A percentile compares a stretch with the other conserved stretches of the same genome.
Evolutionary conservation across 495 filamentous ascomycete genomes (phyloP).

Genomic region (Penicillium macrosclerotiorum): DNA sequence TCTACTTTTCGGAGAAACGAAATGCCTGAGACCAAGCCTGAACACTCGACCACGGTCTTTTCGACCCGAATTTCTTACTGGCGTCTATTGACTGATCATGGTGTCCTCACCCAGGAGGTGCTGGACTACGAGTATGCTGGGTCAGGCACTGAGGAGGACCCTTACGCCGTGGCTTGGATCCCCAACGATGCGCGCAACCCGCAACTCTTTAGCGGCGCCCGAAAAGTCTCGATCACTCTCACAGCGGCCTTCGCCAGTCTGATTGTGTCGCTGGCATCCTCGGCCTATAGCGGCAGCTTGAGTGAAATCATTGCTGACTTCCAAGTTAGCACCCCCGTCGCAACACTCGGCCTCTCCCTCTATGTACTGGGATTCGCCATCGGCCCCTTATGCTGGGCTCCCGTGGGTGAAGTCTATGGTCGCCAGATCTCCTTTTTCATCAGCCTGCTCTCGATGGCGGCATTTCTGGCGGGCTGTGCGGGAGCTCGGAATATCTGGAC

Average conservation of each 20-base stretch:
- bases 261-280: constrained; percentile 63
- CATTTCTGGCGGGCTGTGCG: constrained; percentile 58
- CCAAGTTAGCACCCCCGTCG: constrained; percentile 47
- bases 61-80: constrained; percentile 6
- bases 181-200: constrained; percentile 61
- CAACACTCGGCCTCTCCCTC: constrained; percentile 59
- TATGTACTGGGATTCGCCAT: constrained; percentile 65
- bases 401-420: constrained; percentile 59
- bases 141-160: constrained; percentile 59
- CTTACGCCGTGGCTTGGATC: constrained; percentile 65
- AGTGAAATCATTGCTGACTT: constrained; percentile 53
- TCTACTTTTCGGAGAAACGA: too few relatives aligned
- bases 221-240: constrained; percentile 59
- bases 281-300: constrained; percentile 63
- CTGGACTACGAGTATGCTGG: constrained; percentile 54
- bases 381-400: constrained; percentile 58
- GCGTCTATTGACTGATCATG: constrained; percentile 35
- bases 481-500: constrained; percentile 56
- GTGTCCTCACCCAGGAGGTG: constrained; percentile 42
- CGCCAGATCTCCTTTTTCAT: constrained; percentile 58
- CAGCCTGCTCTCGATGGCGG: constrained; percentile 50
- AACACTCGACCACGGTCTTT: too few relatives aligned
- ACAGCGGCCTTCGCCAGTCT: constrained; percentile 58
- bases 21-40: too few relatives aligned
- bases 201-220: constrained; percentile 45